These are phyloP conservation scores for Rhodocollybia butyracea DNA, from an alignment of 768 basidiomycete genomes.

Conservation along the genomic window DNA sequence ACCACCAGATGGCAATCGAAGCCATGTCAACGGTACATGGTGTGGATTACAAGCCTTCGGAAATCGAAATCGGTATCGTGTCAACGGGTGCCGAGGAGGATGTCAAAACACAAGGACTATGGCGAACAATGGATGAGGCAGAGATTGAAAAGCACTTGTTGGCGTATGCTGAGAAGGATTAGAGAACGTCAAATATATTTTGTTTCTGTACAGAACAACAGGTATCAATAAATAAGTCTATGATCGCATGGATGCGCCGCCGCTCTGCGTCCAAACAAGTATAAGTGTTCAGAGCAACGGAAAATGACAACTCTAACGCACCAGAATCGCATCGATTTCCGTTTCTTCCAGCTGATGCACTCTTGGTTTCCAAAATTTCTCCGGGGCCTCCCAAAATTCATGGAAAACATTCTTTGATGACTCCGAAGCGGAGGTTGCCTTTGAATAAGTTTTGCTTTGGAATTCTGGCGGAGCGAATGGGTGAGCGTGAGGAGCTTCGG, in stretches of 20 bases:
- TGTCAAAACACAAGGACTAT: conserved; percentile 65
- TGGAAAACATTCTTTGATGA: conserved; percentile 22
- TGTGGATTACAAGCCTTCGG: conserved; percentile 93
- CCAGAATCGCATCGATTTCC: conserved; percentile 69
- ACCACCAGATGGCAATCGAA: conserved; percentile 82
- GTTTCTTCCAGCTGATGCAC: conserved; percentile 44
- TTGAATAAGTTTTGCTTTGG: conserved; percentile 41
- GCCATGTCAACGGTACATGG: conserved; percentile 91
- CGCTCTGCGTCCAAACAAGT: conserved; percentile 42
- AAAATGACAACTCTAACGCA: conserved; percentile 27
- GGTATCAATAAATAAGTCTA: background rate
- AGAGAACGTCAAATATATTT: conserved; percentile 17
- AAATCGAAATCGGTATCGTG: conserved; percentile 95
- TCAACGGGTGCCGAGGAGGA: conserved; percentile 73
- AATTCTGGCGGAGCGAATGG: conserved; percentile 67
- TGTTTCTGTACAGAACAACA: background rate
- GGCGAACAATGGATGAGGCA: conserved; percentile 74
- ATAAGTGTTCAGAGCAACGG: conserved; percentile 1
- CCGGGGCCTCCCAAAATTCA: conserved; percentile 69
- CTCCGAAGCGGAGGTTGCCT: conserved; percentile 26
- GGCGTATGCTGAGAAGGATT: conserved; percentile 90
- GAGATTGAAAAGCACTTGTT: conserved; percentile 80
- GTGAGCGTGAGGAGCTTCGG: conserved; percentile 51
- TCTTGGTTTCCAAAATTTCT: conserved; percentile 51
- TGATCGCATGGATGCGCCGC: conserved; percentile 58